phyloP scores from a whole-genome alignment of 75 land plant species.

The Azolla pinnata region DNA sequence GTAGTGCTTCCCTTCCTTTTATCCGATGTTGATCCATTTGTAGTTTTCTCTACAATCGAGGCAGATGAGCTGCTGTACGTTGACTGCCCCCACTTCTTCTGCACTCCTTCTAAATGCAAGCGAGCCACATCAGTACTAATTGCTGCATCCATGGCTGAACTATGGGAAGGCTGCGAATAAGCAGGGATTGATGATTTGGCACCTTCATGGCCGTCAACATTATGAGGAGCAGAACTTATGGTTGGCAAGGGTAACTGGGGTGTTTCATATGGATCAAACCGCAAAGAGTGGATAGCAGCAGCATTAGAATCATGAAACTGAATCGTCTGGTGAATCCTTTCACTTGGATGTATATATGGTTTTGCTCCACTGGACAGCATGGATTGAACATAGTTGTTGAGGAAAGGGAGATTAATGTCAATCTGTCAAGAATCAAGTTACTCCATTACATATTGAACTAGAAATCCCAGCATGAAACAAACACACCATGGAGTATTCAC shows the following conservation, averaged over 20 bases:
- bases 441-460: not conserved
- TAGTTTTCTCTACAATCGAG: slow-evolving; percentile 24
- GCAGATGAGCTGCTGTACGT: slow-evolving; percentile 37
- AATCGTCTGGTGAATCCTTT: slow-evolving; percentile 52
- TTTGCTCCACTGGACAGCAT: slow-evolving; percentile 71
- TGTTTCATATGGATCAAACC: slow-evolving; percentile 88
- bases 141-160: too few relatives aligned
- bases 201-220: slow-evolving; percentile 11
- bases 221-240: slow-evolving; percentile 18
- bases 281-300: slow-evolving; percentile 47
- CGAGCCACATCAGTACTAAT: slow-evolving; percentile 20
- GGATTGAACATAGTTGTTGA: slow-evolving; percentile 53
- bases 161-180: not conserved
- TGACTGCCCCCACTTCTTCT: slow-evolving; percentile 89
- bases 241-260: slow-evolving; percentile 47
- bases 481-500: too few relatives aligned
- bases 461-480: not conserved
- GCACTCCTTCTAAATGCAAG: slow-evolving; percentile 81
- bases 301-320: too few relatives aligned
- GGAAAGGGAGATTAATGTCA: slow-evolving; percentile 62
- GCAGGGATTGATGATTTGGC: not conserved
- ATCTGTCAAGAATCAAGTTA: slow-evolving; percentile 32
- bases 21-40: slow-evolving; percentile 19
- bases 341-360: slow-evolving; percentile 64
- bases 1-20: too few relatives aligned